phyloP scores from a whole-genome alignment of 106 monocot species.

The Chionographis japonica region DNA sequence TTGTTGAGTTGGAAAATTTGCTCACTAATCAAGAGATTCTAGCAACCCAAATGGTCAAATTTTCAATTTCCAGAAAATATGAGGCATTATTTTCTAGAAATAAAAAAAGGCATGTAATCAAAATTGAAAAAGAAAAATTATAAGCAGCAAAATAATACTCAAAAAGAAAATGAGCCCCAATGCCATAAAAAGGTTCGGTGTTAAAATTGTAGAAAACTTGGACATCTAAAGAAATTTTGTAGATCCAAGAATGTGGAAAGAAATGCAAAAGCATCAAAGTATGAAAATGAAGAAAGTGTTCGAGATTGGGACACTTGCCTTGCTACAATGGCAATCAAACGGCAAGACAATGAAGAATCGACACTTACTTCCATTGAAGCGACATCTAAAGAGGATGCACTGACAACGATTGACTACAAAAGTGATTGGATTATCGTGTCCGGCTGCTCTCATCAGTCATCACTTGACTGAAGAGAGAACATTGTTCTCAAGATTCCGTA shows the following conservation, averaged over 20 bases:
- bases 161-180: background rate
- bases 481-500: background rate
- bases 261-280: background rate
- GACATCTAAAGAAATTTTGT: constrained; percentile 1
- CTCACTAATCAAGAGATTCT: background rate
- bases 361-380: background rate
- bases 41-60: background rate
- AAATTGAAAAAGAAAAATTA: background rate
- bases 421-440: no score
- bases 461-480: background rate
- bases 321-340: background rate
- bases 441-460: background rate
- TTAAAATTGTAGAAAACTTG: background rate
- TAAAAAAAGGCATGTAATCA: background rate
- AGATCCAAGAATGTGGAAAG: background rate
- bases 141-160: background rate
- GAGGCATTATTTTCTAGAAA: background rate
- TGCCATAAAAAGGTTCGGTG: no score
- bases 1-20: background rate
- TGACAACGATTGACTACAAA: no score
- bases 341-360: background rate
- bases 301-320: background rate
- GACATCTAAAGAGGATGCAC: no score
- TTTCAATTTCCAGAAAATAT: background rate
- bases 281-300: background rate